A percentile compares a stretch with the other conserved stretches of the same genome.
Conservation (phyloP, 1,139 yeast species). For the Sugiyamaella japonica region DNA sequence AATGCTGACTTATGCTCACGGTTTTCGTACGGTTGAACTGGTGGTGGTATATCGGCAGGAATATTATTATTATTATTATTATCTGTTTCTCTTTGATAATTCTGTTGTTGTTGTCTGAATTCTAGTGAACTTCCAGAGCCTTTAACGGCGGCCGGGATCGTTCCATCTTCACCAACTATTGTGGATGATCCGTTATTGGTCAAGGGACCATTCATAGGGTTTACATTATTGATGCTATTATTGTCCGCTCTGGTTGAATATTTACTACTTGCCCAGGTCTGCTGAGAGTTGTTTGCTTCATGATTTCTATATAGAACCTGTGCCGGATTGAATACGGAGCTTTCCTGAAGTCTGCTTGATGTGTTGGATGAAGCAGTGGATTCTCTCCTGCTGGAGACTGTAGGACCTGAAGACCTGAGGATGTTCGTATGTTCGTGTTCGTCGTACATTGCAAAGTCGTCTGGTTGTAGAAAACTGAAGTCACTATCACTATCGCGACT, state of each 20-base stretch:
- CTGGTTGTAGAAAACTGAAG: conserved; percentile 23
- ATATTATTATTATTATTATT: background rate
- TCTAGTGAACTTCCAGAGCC: background rate
- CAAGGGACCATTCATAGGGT: background rate
- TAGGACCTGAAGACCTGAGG: conserved; percentile 6
- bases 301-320: conserved; percentile 11
- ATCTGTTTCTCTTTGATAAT: background rate
- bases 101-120: background rate
- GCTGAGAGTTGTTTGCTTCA: conserved; percentile 7
- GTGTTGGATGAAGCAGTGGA: conserved; percentile 8
- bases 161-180: conserved; percentile 10
- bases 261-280: conserved; percentile 13
- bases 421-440: conserved; percentile 16
- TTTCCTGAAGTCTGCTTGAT: background rate
- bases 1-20: background rate
- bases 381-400: conserved; percentile 2
- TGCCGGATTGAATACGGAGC: background rate
- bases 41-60: conserved; percentile 1
- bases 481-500: conserved; percentile 25
- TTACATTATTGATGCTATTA: background rate
- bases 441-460: conserved; percentile 17
- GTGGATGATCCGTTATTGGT: conserved; percentile 13
- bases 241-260: background rate
- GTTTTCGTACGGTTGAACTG: conserved; percentile 10
- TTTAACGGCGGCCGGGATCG: background rate